These are phyloP conservation scores for Taiozyma sp. DNA, from an alignment of 1,139 yeast genomes.

Conservation along the genomic window DNA sequence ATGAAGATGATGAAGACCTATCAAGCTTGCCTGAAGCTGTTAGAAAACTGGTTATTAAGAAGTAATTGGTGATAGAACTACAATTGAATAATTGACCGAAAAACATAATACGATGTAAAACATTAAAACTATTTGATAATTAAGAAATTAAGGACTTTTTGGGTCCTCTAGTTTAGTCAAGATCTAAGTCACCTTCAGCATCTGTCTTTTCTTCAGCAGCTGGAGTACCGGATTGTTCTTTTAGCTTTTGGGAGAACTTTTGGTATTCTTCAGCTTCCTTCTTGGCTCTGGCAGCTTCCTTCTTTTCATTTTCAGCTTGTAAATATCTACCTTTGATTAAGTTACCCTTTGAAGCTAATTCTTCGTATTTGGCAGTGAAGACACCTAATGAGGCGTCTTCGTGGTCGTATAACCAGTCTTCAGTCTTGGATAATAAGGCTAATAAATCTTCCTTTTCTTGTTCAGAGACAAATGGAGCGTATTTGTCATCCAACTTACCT, in stretches of 20 bases:
- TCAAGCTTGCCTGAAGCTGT: conserved; percentile 27
- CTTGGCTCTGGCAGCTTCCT: conserved; percentile 81
- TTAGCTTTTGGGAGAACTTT: conserved; percentile 87
- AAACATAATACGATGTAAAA: neutral
- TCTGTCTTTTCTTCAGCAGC: conserved; percentile 32
- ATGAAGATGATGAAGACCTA: conserved; percentile 25
- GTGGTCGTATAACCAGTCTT: conserved; percentile 98
- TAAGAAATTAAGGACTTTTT: neutral
- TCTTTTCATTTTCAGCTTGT: conserved; percentile 93
- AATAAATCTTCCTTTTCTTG: conserved; percentile 82
- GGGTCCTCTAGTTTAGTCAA: conserved; percentile 11
- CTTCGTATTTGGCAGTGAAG: conserved; percentile 97
- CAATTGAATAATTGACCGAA: neutral
- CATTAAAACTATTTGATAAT: neutral
- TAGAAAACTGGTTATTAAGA: conserved; percentile 21
- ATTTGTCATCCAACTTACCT: conserved; percentile 93
- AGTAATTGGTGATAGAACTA: conserved; percentile 1
- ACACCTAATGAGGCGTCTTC: conserved; percentile 95
- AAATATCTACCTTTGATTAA: conserved; percentile 92
- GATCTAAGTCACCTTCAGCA: conserved; percentile 38
- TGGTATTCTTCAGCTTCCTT: conserved; percentile 86
- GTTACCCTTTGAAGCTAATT: conserved; percentile 92
- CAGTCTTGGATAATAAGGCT: conserved; percentile 76
- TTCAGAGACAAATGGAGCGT: conserved; percentile 82
- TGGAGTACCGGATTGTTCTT: conserved; percentile 53